phyloP scores from a whole-genome alignment of 2,329 filamentous ascomycete genomes.

The Paecilomyces niveus region DNA sequence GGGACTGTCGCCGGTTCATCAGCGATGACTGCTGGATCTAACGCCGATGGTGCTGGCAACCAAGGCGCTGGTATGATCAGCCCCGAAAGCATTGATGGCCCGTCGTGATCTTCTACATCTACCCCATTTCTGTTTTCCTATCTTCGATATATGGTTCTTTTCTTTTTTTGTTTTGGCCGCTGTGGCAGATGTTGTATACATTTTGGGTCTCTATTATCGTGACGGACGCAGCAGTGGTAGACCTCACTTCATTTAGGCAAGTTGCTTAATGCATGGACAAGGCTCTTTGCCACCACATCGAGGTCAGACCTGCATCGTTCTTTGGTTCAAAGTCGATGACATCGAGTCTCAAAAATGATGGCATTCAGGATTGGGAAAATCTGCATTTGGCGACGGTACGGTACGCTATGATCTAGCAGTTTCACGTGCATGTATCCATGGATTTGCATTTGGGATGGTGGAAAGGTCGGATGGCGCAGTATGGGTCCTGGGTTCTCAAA shows the following conservation, averaged over 20 bases:
- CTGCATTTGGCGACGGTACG: neutral
- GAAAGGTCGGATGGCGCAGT: neutral
- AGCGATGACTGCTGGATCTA: conserved; percentile 3
- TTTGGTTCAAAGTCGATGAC: neutral
- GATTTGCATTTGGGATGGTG: neutral
- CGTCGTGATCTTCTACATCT: conserved; percentile 10
- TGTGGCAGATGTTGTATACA: neutral
- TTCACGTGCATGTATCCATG: neutral
- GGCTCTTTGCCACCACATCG: neutral
- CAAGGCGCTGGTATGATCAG: conserved; percentile 69
- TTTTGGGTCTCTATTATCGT: neutral
- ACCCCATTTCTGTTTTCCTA: neutral
- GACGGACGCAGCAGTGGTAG: neutral
- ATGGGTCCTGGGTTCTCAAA: neutral
- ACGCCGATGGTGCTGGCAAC: conserved; percentile 38
- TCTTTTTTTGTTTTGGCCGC: neutral
- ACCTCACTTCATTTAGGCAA: neutral
- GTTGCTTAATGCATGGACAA: neutral
- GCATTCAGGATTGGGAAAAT: neutral
- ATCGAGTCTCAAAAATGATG: neutral
- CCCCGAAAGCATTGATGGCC: conserved; percentile 64
- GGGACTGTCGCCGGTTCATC: conserved; percentile 49
- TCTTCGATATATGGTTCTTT: neutral
- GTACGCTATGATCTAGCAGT: neutral
- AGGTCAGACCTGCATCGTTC: neutral